These are phyloP conservation scores for Clavispora vitiphila DNA, from an alignment of 805 yeast genomes.

Conservation along the genomic window DNA sequence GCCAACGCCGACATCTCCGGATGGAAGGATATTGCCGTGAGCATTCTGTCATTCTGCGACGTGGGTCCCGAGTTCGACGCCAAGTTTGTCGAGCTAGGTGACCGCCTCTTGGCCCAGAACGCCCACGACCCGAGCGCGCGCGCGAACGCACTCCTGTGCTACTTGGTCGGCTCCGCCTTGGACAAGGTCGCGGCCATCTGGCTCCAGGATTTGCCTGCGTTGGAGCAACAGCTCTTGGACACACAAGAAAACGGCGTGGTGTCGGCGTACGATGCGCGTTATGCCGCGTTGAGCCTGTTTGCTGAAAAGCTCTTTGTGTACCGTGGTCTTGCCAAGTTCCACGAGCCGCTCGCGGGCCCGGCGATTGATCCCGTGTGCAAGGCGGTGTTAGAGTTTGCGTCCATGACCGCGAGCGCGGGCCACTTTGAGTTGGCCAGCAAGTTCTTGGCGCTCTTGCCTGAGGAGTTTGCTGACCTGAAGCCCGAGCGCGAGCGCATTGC, in stretches of 20 bases:
- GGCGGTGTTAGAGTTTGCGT: constrained; percentile 77
- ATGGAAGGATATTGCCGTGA: constrained; percentile 80
- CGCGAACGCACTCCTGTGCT: constrained; percentile 71
- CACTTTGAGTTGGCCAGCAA: constrained; percentile 75
- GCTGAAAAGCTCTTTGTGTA: constrained; percentile 81
- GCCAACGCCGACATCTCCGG: constrained; percentile 68
- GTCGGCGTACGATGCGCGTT: constrained; percentile 72
- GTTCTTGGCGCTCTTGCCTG: constrained; percentile 68
- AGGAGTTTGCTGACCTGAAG: constrained; percentile 62
- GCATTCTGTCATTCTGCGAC: constrained; percentile 51
- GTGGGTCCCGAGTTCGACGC: constrained; percentile 46
- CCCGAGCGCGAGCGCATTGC: constrained; percentile 74
- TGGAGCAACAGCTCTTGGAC: constrained; percentile 41
- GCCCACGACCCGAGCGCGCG: constrained; percentile 37
- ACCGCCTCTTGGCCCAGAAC: constrained; percentile 48
- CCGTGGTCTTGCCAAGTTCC: constrained; percentile 44
- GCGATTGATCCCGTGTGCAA: constrained; percentile 48
- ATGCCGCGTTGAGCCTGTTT: constrained; percentile 72
- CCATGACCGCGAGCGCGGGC: constrained; percentile 74
- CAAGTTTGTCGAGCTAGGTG: constrained; percentile 67
- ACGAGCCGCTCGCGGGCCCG: constrained; percentile 34
- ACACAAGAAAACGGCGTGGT: constrained; percentile 38
- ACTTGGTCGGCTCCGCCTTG: constrained; percentile 73
- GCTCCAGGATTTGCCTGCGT: constrained; percentile 61
- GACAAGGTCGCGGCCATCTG: constrained; percentile 78